Evolutionary conservation across 352 stramenopile genomes (phyloP), one percentile per base, ranked within the genome.

Genomic region (Globisporangium irregulare): DNA sequence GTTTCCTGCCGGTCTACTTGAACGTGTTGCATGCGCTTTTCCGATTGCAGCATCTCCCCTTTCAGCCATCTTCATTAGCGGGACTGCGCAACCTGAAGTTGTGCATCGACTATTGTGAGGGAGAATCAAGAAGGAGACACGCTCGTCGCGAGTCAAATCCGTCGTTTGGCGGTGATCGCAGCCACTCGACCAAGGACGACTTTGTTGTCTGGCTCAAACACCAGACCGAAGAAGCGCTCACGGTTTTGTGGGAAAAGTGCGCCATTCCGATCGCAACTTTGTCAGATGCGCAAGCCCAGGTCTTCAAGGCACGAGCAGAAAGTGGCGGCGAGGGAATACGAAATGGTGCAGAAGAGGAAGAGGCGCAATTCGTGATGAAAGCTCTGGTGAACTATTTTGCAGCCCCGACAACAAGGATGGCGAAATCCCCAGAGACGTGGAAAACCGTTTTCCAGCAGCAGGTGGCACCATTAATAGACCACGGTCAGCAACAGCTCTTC

Each of bases 11-110:
- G 5, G 53, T 80, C 18, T 76, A 87, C 36, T 55, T 91, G 24
- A 80, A 89, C 68, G 66, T 66, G 20, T 61, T 92, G 20, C 79
- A 85, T 50, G 79, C 82, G n/a, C 71, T 93, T 1, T 90, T 86
- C 54, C 71, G 75, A 4, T 50, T 92, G 8, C 69, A 81, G 32
- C 82, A 88, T 59, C 71, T 79, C 10, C 71, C 68, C 5, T 68
- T 90, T 36, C 25, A 65, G 18, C 12, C 36, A 10, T 22, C 64
- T 32, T 76, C 76, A 53, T 59, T 78, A 0, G 65, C 68, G 3
- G 78, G 81, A 20, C 53, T 91, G 38, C 75, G 80, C 57, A 76
- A 79, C 15, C 43, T 93, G 14, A 79, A 78, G 34, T 51, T 92
- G 12, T 74, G 73, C 60, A 62, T 64, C 3, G 72, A 77, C 24